Evolutionary conservation across 2,329 filamentous ascomycete genomes (phyloP).

Genomic region (Pestalotiopsis sp.): DNA sequence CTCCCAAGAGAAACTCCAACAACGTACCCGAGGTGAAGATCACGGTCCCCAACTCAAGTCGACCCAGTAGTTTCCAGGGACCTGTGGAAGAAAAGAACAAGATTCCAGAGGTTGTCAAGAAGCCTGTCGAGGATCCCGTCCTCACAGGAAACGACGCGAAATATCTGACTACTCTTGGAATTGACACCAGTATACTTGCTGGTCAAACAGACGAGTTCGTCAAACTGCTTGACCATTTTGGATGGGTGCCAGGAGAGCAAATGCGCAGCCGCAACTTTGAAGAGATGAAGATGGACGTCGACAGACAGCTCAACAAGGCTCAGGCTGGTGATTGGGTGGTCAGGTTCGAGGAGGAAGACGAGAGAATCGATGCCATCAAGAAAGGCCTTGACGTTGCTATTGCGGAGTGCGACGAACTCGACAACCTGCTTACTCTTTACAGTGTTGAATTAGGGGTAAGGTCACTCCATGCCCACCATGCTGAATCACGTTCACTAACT

Average conservation of each 20-base stretch:
- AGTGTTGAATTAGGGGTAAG: conserved; percentile 89
- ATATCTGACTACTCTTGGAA: conserved; percentile 76
- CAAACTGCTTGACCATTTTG: conserved; percentile 81
- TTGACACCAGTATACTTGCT: conserved; percentile 77
- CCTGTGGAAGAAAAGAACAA: conserved; percentile 33
- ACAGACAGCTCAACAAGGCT: conserved; percentile 84
- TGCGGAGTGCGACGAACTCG: conserved; percentile 91
- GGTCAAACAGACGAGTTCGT: conserved; percentile 80
- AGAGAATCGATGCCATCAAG: conserved; percentile 84
- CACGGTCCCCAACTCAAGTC: conserved; percentile 48
- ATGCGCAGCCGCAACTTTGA: conserved; percentile 77
- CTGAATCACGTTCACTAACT: conserved; percentile 23
- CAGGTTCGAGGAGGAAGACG: conserved; percentile 83
- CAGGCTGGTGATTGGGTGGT: conserved; percentile 93
- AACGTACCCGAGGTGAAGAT: conserved; percentile 61
- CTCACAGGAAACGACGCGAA: conserved; percentile 75
- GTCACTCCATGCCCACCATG: conserved; percentile 16
- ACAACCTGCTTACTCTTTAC: conserved; percentile 91
- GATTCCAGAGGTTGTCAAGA: conserved; percentile 32
- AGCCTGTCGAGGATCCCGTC: conserved; percentile 60
- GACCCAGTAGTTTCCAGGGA: conserved; percentile 43
- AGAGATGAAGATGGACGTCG: conserved; percentile 79
- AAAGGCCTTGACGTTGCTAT: conserved; percentile 87
- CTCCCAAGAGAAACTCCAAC: conserved; percentile 35
- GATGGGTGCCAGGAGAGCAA: conserved; percentile 79